Evolutionary conservation across 108 stramenopile species (phyloP), one percentile per base, ranked within the genome.

Genomic region (Cyclotella choctawhatcheeana): DNA sequence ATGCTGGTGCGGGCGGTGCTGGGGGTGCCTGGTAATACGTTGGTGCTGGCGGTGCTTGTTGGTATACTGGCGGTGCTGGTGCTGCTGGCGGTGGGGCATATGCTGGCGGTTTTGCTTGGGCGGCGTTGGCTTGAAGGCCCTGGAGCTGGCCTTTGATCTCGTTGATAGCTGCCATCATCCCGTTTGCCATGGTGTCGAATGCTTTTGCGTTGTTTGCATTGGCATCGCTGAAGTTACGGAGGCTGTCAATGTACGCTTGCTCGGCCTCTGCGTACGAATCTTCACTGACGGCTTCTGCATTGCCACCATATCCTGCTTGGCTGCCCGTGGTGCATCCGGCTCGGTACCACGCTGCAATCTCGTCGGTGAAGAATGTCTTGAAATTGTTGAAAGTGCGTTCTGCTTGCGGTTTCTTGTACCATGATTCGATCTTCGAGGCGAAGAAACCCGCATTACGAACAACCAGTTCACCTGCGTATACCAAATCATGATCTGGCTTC

Each of bases 241-340:
- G 63, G 5, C 44, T 64, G 14, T 64, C 10, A 1, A 7, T 13
- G n/a, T 45, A 48, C 4, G 29, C 5, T 47, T 47, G 25, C 5
- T 45, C 44, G 27, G 45, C 44, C 5, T 0, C 27, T 10, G 13
- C 59, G 1, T 30, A 5, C 1, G 25, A 7, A 27, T 3, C 37
- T 21, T 60, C 35, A n/a, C 0, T 16, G 32, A 12, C 2, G 37
- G 22, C 35, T 34, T 34, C 21, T 2, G 18, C 37, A 20, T 64
- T 64, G 4, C 63, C 63, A 20, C 63, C 63, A 64, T 47, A 64
- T 0, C 63, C 60, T n/a, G n/a, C 24, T 14, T 47, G 63, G 7
- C 31, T 25, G 26, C 0, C 12, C 1, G 44, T 21, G 3, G 63
- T 45, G 6, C 14, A 5, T 0, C 26, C 22, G 12, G 45, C 18